A percentile compares a stretch with the other conserved stretches of the same genome.
These are phyloP conservation scores for Spizellomyces sp. DNA, from an alignment of 192 early-diverging fungal genomes.

Conservation along the genomic window DNA sequence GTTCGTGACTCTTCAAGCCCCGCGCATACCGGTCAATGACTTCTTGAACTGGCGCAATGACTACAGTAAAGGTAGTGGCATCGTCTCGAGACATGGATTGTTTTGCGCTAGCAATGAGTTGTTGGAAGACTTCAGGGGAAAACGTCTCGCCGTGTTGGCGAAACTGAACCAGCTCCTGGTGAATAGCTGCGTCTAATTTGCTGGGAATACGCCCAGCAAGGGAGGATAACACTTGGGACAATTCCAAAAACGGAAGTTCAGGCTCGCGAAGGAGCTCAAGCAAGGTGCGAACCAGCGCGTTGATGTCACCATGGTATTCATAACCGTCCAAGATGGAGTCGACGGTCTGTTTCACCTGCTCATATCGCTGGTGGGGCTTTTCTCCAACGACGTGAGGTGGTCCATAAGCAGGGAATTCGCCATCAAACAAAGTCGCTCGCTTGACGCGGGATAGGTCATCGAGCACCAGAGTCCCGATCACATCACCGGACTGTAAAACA, in stretches of 20 bases:
- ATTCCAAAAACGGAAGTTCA: conserved; percentile 86
- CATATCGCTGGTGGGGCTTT: conserved; percentile 86
- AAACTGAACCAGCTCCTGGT: conserved; percentile 19
- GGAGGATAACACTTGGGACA: conserved; percentile 76
- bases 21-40: conserved; percentile 71
- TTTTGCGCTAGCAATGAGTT: conserved; percentile 54
- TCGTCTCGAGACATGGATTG: conserved; percentile 60
- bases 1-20: conserved; percentile 78
- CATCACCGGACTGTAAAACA: conserved; percentile 84
- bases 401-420: conserved; percentile 52
- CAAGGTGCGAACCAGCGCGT: conserved; percentile 71
- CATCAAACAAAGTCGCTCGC: conserved; percentile 77
- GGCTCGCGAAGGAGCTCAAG: conserved; percentile 71
- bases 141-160: conserved; percentile 57
- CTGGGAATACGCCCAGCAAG: conserved; percentile 85
- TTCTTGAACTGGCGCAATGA: conserved; percentile 65
- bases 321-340: conserved; percentile 86
- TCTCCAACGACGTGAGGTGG: conserved; percentile 82
- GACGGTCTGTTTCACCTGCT: conserved; percentile 60
- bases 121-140: conserved; percentile 71
- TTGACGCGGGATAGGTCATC: conserved; percentile 93
- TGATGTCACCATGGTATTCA: conserved; percentile 74
- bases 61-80: conserved; percentile 57
- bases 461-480: conserved; percentile 89
- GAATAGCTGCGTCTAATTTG: conserved; percentile 45